Percentiles rank a stretch among this genome's conserved stretches.
phyloP scores from a whole-genome alignment of 768 basidiomycete species.

The Trametes meyenii region DNA sequence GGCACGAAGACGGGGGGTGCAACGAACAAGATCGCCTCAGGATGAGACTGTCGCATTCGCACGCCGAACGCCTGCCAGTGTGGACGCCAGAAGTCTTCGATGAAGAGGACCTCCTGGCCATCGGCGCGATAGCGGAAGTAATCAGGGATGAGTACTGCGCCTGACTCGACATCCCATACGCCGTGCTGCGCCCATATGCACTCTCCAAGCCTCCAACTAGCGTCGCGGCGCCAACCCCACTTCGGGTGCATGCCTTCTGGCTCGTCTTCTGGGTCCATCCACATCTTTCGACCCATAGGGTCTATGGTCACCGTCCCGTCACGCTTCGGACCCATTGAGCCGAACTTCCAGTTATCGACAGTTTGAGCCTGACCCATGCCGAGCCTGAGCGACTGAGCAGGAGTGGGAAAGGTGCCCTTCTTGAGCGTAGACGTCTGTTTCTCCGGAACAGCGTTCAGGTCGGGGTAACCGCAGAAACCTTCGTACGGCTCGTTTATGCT shows the following conservation, averaged over 20 bases:
- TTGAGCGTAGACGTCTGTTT: conserved; percentile 74
- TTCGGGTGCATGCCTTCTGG: conserved; percentile 56
- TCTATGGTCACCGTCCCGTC: conserved; percentile 81
- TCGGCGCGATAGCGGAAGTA: conserved; percentile 59
- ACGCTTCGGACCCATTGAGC: conserved; percentile 72
- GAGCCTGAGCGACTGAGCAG: conserved; percentile 79
- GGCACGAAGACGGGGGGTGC: conserved; percentile 88
- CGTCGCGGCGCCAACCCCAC: conserved; percentile 86
- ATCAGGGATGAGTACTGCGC: conserved; percentile 64
- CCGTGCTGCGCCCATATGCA: conserved; percentile 89
- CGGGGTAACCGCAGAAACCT: conserved; percentile 72
- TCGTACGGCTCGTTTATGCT: conserved; percentile 93
- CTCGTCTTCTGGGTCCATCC: conserved; percentile 63
- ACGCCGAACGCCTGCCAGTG: conserved; percentile 61
- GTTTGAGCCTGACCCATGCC: conserved; percentile 87
- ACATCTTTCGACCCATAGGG: conserved; percentile 78
- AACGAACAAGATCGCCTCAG: conserved; percentile 85
- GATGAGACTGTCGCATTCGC: conserved; percentile 69
- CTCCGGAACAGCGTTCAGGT: conserved; percentile 66
- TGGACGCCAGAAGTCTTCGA: conserved; percentile 78
- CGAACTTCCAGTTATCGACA: conserved; percentile 83
- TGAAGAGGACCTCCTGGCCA: conserved; percentile 61
- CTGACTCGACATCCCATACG: conserved; percentile 82
- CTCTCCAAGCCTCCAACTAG: conserved; percentile 71
- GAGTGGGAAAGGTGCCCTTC: conserved; percentile 87